Conservation (phyloP, 1,284 basidiomycete species). For the Pseudozyma sp. region DNA sequence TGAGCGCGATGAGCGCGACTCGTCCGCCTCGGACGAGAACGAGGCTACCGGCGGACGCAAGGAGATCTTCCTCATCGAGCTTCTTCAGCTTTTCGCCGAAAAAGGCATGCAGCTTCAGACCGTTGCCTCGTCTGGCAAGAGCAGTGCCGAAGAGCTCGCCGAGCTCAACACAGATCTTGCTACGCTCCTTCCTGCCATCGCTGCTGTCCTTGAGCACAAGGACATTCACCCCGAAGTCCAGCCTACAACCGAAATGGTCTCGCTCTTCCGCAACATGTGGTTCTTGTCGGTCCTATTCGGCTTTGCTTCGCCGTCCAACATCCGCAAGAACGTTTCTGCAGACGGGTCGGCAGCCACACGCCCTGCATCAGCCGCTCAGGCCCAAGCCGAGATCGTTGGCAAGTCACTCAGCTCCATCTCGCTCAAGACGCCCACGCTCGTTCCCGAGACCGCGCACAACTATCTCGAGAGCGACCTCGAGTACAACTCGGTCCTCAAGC, state of each 20-base stretch:
- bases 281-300: constrained; percentile 86
- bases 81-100: constrained; percentile 87
- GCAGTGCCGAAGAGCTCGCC: constrained; percentile 55
- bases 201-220: constrained; percentile 82
- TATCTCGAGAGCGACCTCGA: constrained; percentile 89
- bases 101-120: constrained; percentile 93
- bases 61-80: constrained; percentile 79
- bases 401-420: constrained; percentile 79
- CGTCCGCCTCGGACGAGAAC: constrained; percentile 81
- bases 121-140: constrained; percentile 73
- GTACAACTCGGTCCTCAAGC: constrained; percentile 86
- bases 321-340: constrained; percentile 16
- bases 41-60: constrained; percentile 73
- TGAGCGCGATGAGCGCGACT: constrained; percentile 42
- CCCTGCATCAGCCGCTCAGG: constrained; percentile 74
- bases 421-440: constrained; percentile 84
- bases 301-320: constrained; percentile 71
- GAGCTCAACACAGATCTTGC: constrained; percentile 61
- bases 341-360: constrained; percentile 15
- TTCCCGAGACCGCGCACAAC: constrained; percentile 85
- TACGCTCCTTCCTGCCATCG: constrained; percentile 83
- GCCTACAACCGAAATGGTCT: constrained; percentile 77
- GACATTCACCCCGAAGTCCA: constrained; percentile 78
- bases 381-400: constrained; percentile 77
- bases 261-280: constrained; percentile 93